Percentiles rank a stretch among this genome's conserved stretches.
phyloP scores from a whole-genome alignment of 2,329 filamentous ascomycete species.

The Sporothrix schenckii region DNA sequence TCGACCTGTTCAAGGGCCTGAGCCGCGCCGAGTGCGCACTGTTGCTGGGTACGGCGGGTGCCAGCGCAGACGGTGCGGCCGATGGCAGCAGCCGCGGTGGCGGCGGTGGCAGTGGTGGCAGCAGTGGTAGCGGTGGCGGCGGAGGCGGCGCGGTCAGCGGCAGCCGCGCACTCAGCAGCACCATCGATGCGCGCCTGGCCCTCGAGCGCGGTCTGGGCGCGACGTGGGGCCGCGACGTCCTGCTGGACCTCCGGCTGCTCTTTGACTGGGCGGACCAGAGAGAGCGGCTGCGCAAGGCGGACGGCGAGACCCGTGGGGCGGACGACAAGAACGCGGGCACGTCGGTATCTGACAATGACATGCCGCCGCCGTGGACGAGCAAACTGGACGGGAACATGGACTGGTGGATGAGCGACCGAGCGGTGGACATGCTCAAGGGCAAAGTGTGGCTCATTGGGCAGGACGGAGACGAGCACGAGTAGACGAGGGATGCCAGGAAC shows the following conservation, averaged over 20 bases:
- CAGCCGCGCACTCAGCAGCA: constrained; percentile 40
- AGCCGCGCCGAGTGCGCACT: constrained; percentile 68
- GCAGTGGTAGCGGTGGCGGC: neutral
- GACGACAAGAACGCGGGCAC: constrained; percentile 28
- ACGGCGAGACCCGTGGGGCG: constrained; percentile 11
- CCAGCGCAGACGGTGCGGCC: constrained; percentile 40
- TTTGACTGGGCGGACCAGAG: constrained; percentile 61
- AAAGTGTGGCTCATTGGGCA: constrained; percentile 56
- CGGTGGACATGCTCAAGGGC: constrained; percentile 59
- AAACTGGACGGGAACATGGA: constrained; percentile 41
- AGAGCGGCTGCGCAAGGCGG: constrained; percentile 35
- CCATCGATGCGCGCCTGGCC: constrained; percentile 72
- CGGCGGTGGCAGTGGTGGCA: neutral
- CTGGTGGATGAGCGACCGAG: constrained; percentile 61
- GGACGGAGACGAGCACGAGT: constrained; percentile 38
- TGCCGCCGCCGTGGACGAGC: constrained; percentile 16
- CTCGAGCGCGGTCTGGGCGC: constrained; percentile 56
- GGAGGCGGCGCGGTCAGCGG: neutral
- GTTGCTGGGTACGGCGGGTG: constrained; percentile 56
- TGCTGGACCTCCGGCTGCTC: constrained; percentile 55
- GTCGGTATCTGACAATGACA: neutral
- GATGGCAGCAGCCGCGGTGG: neutral
- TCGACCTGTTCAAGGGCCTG: constrained; percentile 57
- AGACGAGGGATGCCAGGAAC: neutral
- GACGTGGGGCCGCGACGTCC: constrained; percentile 45